These are phyloP conservation scores for Trichoderma atroviride DNA, from an alignment of 2,329 filamentous ascomycete species.

Conservation along the genomic window DNA sequence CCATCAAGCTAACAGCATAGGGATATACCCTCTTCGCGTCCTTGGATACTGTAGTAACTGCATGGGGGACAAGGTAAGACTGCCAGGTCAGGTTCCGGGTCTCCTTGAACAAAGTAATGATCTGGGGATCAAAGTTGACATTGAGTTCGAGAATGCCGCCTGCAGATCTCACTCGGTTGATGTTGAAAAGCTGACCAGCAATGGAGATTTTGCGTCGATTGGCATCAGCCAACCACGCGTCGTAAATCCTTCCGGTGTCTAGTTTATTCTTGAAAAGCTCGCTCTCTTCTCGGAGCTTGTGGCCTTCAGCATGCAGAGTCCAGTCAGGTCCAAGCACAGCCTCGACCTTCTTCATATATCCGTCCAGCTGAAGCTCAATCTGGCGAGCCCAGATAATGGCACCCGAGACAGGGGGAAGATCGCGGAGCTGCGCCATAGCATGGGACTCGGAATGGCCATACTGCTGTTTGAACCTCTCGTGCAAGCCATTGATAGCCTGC, in stretches of 20 bases:
- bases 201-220: constrained; percentile 88
- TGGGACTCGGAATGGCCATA: constrained; percentile 98
- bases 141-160: constrained; percentile 85
- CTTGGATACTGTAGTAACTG: constrained; percentile 93
- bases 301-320: constrained; percentile 90
- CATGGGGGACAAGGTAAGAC: constrained; percentile 90
- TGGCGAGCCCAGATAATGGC: constrained; percentile 98
- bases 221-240: constrained; percentile 92
- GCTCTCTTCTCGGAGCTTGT: constrained; percentile 89
- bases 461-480: constrained; percentile 97
- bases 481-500: constrained; percentile 87
- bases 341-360: constrained; percentile 99
- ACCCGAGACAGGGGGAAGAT: constrained; percentile 92
- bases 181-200: constrained; percentile 86
- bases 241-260: constrained; percentile 89
- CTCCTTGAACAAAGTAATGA: constrained; percentile 98
- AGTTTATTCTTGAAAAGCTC: constrained; percentile 95
- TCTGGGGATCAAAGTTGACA: constrained; percentile 96
- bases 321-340: constrained; percentile 94
- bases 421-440: constrained; percentile 95
- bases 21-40: constrained; percentile 99
- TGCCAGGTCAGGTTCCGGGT: constrained; percentile 95
- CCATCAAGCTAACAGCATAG: constrained; percentile 97
- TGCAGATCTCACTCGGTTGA: constrained; percentile 84
- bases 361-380: constrained; percentile 92